Evolutionary conservation across 1,284 basidiomycete species (phyloP).

Genomic region (Quambalaria eucalypti): DNA sequence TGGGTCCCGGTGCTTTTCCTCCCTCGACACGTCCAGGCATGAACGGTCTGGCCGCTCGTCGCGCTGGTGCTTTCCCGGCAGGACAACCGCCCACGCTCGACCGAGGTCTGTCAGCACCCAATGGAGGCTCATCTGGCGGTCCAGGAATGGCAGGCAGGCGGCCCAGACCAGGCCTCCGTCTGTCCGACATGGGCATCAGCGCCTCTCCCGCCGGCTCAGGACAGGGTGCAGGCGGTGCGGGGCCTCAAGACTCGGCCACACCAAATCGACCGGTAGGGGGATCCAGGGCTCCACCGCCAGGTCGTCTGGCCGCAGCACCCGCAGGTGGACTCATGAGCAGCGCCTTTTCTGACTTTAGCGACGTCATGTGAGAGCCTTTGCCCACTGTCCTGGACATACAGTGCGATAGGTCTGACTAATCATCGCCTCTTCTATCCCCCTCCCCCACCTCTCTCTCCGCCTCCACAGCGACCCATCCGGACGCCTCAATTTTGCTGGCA

Average conservation of each 20-base stretch:
- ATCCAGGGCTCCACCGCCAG: conserved; percentile 51
- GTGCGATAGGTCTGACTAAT: background rate
- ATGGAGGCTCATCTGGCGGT: conserved; percentile 6
- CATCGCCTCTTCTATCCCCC: background rate
- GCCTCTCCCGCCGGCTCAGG: background rate
- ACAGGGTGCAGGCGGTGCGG: conserved; percentile 2
- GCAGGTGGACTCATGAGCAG: conserved; percentile 52
- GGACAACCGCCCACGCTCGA: conserved; percentile 53
- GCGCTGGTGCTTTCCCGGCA: conserved; percentile 51
- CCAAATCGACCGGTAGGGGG: conserved; percentile 3
- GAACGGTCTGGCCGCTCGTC: conserved; percentile 16
- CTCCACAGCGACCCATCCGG: conserved; percentile 69
- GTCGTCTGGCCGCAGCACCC: conserved; percentile 49
- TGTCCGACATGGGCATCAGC: conserved; percentile 29
- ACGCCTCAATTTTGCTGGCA: conserved; percentile 81
- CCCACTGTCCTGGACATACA: background rate
- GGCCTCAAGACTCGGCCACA: too few relatives aligned
- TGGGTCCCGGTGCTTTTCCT: conserved; percentile 6
- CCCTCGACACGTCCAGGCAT: conserved; percentile 2
- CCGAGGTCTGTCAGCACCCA: conserved; percentile 3
- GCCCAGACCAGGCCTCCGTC: conserved; percentile 26
- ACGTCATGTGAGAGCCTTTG: conserved; percentile 61
- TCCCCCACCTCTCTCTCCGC: background rate
- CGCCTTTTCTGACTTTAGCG: conserved; percentile 84
- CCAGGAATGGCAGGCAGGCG: conserved; percentile 16